Base-by-base conservation (phyloP, 2,329 filamentous ascomycete genomes). In the Aspergillus pseudoterreus region DNA sequence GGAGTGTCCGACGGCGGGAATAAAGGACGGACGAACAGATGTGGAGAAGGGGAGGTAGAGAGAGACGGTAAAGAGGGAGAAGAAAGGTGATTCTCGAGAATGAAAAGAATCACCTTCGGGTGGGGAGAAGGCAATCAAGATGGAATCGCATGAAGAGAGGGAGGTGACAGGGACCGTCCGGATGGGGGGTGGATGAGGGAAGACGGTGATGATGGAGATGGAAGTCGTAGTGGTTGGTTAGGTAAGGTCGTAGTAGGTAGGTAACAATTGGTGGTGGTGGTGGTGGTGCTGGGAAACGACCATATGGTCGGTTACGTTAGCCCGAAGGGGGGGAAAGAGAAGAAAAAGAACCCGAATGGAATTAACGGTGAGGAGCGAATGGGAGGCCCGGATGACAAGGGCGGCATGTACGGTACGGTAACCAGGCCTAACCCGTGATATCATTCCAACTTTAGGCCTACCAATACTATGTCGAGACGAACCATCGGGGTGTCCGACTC, bases 31-130 rank as follows among this genome's bases (percentile, higher is more conserved):
- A 30, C 12, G 43, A 41, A 41, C 12, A 21, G 17, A 19, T n/a
- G 41, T 36, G 49, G 41, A 30, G 51, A 38, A 48, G 42, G 33
- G 48, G 49, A 51, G 52, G 50, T 45, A 36, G 49, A 47, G 49
- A 50, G 50, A 50, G 51, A 51, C 27, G 43, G 19, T 35, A 10
- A 47, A 46, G 17, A 38, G 47, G 43, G 52, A 41, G 45, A 49
- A 52, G 30, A 45, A 33, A 30, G 27, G 27, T 30, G 27, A 30
- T 30, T 11, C 30, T 45, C 24, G 39, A 43, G 39, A 46, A 33
- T 30, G 50, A 47, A 27, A 30, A 51, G 52, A 48, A 53, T 22
- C 47, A 53, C 33, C 51, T 46, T 48, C 49, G 51, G 50, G 54
- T 12, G 32, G 17, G 12, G 32, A n/a, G 10, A 33, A 39, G 42